Conservation (phyloP, 2,329 filamentous ascomycete species). For the Colletotrichum sp. region DNA sequence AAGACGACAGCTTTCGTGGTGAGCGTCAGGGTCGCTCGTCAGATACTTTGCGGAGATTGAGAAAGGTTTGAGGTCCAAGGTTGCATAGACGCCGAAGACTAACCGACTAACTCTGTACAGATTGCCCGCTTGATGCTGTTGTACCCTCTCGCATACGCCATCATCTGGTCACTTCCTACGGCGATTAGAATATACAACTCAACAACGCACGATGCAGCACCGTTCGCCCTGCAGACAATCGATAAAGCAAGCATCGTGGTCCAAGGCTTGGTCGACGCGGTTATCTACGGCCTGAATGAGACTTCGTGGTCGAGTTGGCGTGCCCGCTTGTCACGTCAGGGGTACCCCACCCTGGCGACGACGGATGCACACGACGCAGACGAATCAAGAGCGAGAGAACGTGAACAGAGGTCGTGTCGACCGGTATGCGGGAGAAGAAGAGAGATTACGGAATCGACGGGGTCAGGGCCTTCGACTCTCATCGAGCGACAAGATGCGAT, state of each 20-base stretch:
- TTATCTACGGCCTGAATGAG: slow-evolving; percentile 38
- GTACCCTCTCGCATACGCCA: slow-evolving; percentile 44
- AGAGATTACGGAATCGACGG: neutral
- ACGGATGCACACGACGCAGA: neutral
- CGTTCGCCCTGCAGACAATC: slow-evolving; percentile 37
- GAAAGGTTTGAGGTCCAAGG: slow-evolving; percentile 19
- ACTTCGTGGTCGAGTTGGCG: slow-evolving; percentile 8
- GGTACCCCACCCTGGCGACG: neutral
- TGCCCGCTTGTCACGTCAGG: neutral
- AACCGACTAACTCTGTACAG: slow-evolving; percentile 18
- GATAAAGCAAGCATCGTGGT: slow-evolving; percentile 44
- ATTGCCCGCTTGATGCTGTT: slow-evolving; percentile 45
- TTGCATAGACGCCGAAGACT: neutral
- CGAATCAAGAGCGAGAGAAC: neutral
- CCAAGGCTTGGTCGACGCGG: slow-evolving; percentile 42
- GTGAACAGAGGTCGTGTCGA: neutral
- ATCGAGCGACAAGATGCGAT: neutral
- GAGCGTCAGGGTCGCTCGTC: neutral
- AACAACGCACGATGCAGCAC: slow-evolving; percentile 32
- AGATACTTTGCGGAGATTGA: slow-evolving; percentile 21
- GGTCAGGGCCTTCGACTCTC: neutral
- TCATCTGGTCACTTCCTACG: slow-evolving; percentile 45
- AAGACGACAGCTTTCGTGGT: neutral
- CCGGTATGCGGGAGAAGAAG: neutral
- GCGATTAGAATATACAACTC: slow-evolving; percentile 43